A percentile compares a stretch with the other conserved stretches of the same genome.
These are phyloP conservation scores for Penicillium sp. DNA, from an alignment of 2,329 filamentous ascomycete species.

Conservation along the genomic window DNA sequence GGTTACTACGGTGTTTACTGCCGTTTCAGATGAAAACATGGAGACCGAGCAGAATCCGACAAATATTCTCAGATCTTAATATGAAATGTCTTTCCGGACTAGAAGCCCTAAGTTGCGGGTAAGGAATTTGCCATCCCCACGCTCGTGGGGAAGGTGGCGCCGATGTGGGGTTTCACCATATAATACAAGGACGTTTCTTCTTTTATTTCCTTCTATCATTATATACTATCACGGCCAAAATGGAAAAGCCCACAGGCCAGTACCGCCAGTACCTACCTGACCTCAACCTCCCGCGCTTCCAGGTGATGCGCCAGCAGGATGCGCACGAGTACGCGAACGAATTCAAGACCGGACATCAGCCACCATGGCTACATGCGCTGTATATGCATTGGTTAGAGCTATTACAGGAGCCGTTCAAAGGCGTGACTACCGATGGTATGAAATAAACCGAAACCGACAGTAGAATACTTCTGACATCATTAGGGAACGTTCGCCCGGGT, in stretches of 20 bases:
- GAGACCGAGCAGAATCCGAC: too few species aligned
- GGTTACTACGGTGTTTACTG: too few species aligned
- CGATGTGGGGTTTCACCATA: slow-evolving; percentile 20
- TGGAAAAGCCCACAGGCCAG: slow-evolving; percentile 30
- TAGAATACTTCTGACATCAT: not conserved
- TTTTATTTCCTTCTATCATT: not conserved
- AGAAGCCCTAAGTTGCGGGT: slow-evolving; percentile 6
- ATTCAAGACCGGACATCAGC: slow-evolving; percentile 58
- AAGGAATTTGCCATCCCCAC: slow-evolving; percentile 25
- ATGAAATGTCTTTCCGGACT: slow-evolving; percentile 7
- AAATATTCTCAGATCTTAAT: not conserved
- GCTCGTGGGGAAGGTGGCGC: slow-evolving; percentile 17
- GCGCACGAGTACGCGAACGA: slow-evolving; percentile 60
- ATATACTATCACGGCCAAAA: slow-evolving; percentile 5
- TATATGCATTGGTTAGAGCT: slow-evolving; percentile 60
- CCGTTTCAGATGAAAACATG: too few species aligned
- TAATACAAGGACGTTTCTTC: slow-evolving; percentile 11
- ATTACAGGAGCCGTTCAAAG: slow-evolving; percentile 64
- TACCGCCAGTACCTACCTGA: slow-evolving; percentile 64
- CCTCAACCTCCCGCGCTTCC: slow-evolving; percentile 60
- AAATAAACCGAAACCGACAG: not conserved
- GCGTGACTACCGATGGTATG: slow-evolving; percentile 66
- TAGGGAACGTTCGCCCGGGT: slow-evolving; percentile 52
- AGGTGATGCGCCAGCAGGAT: slow-evolving; percentile 61
- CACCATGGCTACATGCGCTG: slow-evolving; percentile 65